A percentile compares a stretch with the other conserved stretches of the same genome.
Evolutionary conservation across 305 asterid genomes (phyloP).

Genomic region (Salvia sclarea): DNA sequence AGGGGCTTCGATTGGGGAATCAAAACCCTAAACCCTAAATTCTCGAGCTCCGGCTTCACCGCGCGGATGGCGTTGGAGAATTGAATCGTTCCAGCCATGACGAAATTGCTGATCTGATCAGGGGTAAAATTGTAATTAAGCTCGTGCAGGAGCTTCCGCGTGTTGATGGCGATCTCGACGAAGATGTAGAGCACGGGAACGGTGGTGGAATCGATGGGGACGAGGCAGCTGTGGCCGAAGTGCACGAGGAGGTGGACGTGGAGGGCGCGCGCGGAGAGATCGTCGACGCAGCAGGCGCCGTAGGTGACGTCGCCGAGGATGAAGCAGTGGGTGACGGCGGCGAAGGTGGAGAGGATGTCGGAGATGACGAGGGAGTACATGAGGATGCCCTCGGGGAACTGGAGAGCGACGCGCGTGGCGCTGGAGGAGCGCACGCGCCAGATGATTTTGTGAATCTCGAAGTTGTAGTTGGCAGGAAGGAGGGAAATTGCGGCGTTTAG

Average conservation of each 20-base stretch:
- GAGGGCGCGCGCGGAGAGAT: constrained; percentile 81
- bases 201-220: constrained; percentile 75
- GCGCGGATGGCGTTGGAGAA: constrained; percentile 80
- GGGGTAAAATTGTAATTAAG: constrained; percentile 56
- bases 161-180: constrained; percentile 75
- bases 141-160: constrained; percentile 54
- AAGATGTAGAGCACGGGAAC: constrained; percentile 80
- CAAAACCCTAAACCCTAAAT: constrained; percentile 75
- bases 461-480: constrained; percentile 82
- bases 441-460: constrained; percentile 89
- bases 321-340: constrained; percentile 71
- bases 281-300: constrained; percentile 96
- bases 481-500: constrained; percentile 83
- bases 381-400: constrained; percentile 91
- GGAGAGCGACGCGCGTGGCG: constrained; percentile 86
- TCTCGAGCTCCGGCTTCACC: constrained; percentile 78
- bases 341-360: constrained; percentile 82
- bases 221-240: constrained; percentile 94
- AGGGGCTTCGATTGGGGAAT: constrained; percentile 87
- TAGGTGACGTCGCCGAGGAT: constrained; percentile 94
- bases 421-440: constrained; percentile 66
- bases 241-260: constrained; percentile 80
- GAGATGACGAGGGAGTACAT: constrained; percentile 82
- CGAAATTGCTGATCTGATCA: constrained; percentile 43
- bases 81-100: constrained; percentile 92